phyloP scores from a whole-genome alignment of 116 monocot species.

The Posidonia oceanica region DNA sequence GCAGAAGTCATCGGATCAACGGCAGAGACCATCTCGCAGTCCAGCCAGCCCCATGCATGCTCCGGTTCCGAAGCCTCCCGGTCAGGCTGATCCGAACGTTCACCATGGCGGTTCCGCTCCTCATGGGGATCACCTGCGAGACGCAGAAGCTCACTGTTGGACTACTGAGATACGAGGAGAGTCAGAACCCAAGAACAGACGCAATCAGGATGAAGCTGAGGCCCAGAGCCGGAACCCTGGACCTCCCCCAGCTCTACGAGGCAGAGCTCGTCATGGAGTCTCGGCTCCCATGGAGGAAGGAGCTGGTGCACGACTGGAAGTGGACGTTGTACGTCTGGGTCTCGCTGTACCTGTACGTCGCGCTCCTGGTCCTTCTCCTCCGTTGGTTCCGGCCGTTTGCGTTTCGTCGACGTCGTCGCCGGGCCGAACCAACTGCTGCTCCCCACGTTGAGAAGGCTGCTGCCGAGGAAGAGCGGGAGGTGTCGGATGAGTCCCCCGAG shows the following conservation, averaged over 20 bases:
- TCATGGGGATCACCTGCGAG: conserved; percentile 30
- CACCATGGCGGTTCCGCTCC: conserved; percentile 46
- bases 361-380: conserved; percentile 22
- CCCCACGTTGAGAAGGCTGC: too few relatives aligned
- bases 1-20: conserved; percentile 36
- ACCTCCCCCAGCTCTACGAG: conserved; percentile 57
- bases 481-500: neutral
- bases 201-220: conserved; percentile 28
- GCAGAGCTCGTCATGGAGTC: conserved; percentile 36
- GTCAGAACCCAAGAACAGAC: conserved; percentile 19
- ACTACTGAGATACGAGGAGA: conserved; percentile 41
- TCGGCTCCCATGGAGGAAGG: conserved; percentile 46
- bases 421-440: too few relatives aligned
- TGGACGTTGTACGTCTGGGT: conserved; percentile 69
- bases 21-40: conserved; percentile 16
- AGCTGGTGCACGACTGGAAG: conserved; percentile 49
- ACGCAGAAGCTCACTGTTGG: conserved; percentile 35
- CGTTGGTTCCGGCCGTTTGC: conserved; percentile 26
- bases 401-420: neutral
- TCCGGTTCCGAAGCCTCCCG: conserved; percentile 48
- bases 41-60: conserved; percentile 77
- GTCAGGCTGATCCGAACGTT: conserved; percentile 37
- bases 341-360: conserved; percentile 33
- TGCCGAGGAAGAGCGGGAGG: conserved; percentile 1
- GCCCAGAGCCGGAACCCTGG: conserved; percentile 48